Conservation (phyloP, 768 basidiomycete genomes). For the Xanthoconium purpureum region DNA sequence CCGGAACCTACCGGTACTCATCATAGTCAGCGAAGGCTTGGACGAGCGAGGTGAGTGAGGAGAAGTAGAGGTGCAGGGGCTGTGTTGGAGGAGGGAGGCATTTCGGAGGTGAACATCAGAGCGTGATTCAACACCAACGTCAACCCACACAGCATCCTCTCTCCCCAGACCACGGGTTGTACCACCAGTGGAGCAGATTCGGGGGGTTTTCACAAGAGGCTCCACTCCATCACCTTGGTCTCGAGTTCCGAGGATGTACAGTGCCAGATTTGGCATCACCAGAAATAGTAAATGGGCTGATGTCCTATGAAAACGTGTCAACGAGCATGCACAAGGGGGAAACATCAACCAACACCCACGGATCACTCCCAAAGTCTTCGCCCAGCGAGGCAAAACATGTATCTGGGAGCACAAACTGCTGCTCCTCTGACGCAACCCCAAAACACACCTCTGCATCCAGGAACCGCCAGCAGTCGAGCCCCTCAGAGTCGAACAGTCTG, state of each 20-base stretch:
- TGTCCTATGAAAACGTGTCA: conserved; percentile 31
- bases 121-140: conserved; percentile 49
- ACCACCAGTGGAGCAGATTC: too few relatives aligned
- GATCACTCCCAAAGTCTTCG: conserved; percentile 39
- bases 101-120: conserved; percentile 61
- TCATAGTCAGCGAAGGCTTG: conserved; percentile 55
- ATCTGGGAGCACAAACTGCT: conserved; percentile 56
- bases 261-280: conserved; percentile 47
- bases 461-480: conserved; percentile 46
- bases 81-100: conserved; percentile 53
- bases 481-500: conserved; percentile 14
- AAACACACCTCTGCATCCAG: conserved; percentile 51
- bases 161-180: neutral
- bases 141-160: conserved; percentile 35
- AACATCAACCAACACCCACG: conserved; percentile 20
- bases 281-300: conserved; percentile 56
- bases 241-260: conserved; percentile 48
- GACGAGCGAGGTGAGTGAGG: conserved; percentile 49
- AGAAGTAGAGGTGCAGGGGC: conserved; percentile 51
- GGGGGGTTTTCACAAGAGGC: conserved; percentile 2
- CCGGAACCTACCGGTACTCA: conserved; percentile 54
- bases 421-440: conserved; percentile 50
- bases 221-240: conserved; percentile 17
- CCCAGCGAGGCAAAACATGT: conserved; percentile 53
- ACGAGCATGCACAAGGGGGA: neutral